Base-by-base conservation (phyloP, 1,284 basidiomycete genomes). In the Papiliotrema flavescens region DNA sequence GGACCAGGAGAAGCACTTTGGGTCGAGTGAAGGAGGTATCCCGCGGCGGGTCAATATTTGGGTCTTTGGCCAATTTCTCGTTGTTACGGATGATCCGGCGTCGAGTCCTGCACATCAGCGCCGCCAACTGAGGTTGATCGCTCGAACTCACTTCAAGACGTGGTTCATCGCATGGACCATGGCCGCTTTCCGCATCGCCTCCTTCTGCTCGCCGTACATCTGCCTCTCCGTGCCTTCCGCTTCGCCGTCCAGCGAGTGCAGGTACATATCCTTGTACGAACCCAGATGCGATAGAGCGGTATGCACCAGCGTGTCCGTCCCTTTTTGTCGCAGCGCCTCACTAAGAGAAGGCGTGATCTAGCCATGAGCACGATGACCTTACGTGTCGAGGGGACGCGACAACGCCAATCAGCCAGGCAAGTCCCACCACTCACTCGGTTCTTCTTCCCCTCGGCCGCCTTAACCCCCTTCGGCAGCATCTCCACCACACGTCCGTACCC, bases 11-110 rank as follows among this genome's bases (percentile, higher is more conserved):
- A 49, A 98, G 87, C 13, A 96, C 82, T 40, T 95, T 95, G 20
- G 96, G 95, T 8, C 96, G 87, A 1, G 94, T 97, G 77, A 98
- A 98, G 22, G 95, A 94, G 81, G 98, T 95, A 72, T 98, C 95
- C 74, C 91, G 88, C 7, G 90, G 83, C 43, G 70, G 58, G 59
- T 90, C 88, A 40, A 83, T 37, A 17, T 61, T 49, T 14, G 53
- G 41, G 2, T 60, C 83, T 60, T 85, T 83, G 0, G 87, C 82
- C 14, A 98, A 81, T 45, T 86, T 85, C 64, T 97, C 92, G 69
- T 97, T 98, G 75, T 95, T 96, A 71, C 94, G 94, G 17, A 97
- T 80, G n/a, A 98, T 83, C 8, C 85, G 82, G 14, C 88, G 84
- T n/a, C 95, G 87, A 61, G 94, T 97, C 80, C 93, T 96, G 62